A percentile compares a stretch with the other conserved stretches of the same genome.
These are phyloP conservation scores for Reutealis trisperma DNA, from an alignment of 345 rosid genomes.

Conservation along the genomic window DNA sequence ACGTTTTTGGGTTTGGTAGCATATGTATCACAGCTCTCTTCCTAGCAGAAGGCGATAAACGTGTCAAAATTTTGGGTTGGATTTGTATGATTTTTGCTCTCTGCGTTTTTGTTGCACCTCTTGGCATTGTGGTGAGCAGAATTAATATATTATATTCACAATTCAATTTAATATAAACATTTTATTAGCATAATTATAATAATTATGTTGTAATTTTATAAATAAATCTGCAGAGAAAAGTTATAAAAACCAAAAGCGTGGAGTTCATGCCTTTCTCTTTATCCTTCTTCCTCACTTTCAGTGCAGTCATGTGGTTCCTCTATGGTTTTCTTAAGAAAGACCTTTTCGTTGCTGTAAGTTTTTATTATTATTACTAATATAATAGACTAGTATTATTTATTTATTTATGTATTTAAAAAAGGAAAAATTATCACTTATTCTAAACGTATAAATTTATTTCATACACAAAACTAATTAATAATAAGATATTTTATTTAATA, in stretches of 20 bases:
- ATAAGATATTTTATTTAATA: too few relatives aligned
- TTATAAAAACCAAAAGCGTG: constrained; percentile 73
- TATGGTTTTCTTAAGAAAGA: constrained; percentile 72
- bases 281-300: constrained; percentile 74
- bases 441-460: too few relatives aligned
- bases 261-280: constrained; percentile 81
- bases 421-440: too few relatives aligned
- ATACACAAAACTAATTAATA: too few relatives aligned
- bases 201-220: background rate
- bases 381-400: background rate
- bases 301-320: constrained; percentile 91
- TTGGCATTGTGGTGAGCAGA: constrained; percentile 63
- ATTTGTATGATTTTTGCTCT: constrained; percentile 73
- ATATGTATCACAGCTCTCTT: constrained; percentile 46
- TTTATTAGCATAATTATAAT: too few relatives aligned
- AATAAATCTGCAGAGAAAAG: constrained; percentile 64
- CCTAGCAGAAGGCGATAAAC: constrained; percentile 39
- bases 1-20: constrained; percentile 61
- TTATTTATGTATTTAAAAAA: background rate
- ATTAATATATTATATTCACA: background rate
- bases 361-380: background rate
- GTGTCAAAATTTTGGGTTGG: constrained; percentile 63
- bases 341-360: constrained; percentile 67
- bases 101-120: constrained; percentile 80
- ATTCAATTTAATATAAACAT: too few relatives aligned